Evolutionary conservation across 2,329 filamentous ascomycete species (phyloP).

Genomic region (Thielaviopsis punctulata): DNA sequence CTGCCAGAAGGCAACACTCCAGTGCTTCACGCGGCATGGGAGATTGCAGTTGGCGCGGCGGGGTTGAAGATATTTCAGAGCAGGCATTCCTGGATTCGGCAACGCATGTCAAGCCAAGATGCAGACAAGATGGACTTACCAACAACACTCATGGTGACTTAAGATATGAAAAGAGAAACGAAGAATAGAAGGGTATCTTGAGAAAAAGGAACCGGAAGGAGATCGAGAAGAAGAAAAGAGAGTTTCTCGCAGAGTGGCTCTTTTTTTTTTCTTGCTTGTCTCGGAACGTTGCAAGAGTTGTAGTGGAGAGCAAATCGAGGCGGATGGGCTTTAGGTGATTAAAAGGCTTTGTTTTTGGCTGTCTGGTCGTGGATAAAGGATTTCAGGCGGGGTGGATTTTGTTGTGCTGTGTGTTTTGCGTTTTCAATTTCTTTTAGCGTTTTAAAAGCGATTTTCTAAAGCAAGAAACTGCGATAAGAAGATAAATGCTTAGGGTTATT

Average conservation of each 20-base stretch:
- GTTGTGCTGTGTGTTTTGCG: conserved; percentile 1
- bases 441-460: too few relatives aligned
- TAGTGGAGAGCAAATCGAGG: conserved; percentile 1
- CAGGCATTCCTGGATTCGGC: not conserved
- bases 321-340: not conserved
- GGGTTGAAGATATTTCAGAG: conserved; percentile 4
- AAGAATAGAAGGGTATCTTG: conserved; percentile 3
- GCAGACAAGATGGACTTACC: conserved; percentile 8
- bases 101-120: not conserved
- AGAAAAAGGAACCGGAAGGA: not conserved
- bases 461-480: too few relatives aligned
- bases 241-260: conserved; percentile 8
- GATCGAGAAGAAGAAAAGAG: conserved; percentile 1
- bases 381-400: conserved; percentile 4
- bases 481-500: too few relatives aligned
- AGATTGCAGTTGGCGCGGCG: not conserved
- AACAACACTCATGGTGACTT: conserved; percentile 11
- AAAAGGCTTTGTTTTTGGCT: not conserved
- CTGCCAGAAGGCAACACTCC: not conserved
- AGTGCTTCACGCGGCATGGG: not conserved
- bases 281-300: not conserved
- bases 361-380: conserved; percentile 8
- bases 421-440: not conserved
- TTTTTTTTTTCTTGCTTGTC: not conserved
- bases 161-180: conserved; percentile 8